Evolutionary conservation across 352 stramenopile species (phyloP).

Genomic region (Aphanomyces astaci): DNA sequence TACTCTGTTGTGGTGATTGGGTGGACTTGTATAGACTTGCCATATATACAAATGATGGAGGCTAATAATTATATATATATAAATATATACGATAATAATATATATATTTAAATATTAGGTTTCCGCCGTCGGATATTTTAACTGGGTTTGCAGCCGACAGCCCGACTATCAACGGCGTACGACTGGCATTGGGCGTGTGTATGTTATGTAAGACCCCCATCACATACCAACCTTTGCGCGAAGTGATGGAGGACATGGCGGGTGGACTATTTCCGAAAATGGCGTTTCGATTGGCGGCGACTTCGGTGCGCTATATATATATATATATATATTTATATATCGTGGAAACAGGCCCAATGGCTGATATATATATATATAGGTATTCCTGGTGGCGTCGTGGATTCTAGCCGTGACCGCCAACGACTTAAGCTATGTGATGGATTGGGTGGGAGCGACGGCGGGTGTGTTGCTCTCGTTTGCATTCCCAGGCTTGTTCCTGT

Average conservation of each 20-base stretch:
- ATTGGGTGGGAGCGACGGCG: constrained; percentile 61
- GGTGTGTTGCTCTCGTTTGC: constrained; percentile 67
- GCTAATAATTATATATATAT: no score
- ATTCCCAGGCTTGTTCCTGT: constrained; percentile 64
- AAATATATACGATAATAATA: no score
- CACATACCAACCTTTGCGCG: constrained; percentile 76
- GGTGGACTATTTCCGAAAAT: constrained; percentile 18
- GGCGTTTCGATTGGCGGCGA: constrained; percentile 41
- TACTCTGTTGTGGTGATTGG: no score
- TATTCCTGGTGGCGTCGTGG: constrained; percentile 60
- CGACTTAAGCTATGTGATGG: constrained; percentile 66
- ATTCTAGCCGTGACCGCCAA: constrained; percentile 50
- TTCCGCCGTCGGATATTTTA: constrained; percentile 78
- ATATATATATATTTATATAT: no score
- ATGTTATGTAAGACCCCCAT: constrained; percentile 81
- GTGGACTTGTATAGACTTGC: no score
- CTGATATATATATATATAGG: no score
- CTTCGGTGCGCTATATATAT: neutral
- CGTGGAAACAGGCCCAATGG: no score
- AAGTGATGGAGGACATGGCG: constrained; percentile 30
- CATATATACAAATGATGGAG: no score
- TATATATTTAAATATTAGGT: constrained; percentile 5
- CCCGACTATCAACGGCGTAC: constrained; percentile 67
- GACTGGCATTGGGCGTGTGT: constrained; percentile 55
- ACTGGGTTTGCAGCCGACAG: constrained; percentile 63